These are phyloP conservation scores for Stygiomarasmius scandens DNA, from an alignment of 1,284 basidiomycete species.

Conservation along the genomic window DNA sequence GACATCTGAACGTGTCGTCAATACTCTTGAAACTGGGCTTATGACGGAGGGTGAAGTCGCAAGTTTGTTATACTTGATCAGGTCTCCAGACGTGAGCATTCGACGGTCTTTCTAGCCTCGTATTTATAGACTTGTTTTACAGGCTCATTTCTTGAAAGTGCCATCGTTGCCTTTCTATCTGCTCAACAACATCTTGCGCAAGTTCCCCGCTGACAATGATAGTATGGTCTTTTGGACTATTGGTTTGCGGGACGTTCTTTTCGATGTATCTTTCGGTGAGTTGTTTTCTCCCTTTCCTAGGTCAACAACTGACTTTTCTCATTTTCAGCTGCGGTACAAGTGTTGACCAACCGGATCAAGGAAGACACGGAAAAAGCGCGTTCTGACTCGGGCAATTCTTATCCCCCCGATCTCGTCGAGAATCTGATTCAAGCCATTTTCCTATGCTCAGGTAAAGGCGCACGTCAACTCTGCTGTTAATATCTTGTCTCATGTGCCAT, in stretches of 20 bases:
- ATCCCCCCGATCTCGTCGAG: constrained; percentile 41
- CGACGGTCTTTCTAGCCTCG: constrained; percentile 1
- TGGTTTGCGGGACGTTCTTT: constrained; percentile 60
- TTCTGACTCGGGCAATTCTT: constrained; percentile 15
- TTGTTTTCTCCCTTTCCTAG: too few relatives aligned
- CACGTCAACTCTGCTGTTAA: constrained; percentile 2
- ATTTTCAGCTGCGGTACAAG: constrained; percentile 38
- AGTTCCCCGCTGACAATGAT: constrained; percentile 73
- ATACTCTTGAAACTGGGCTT: constrained; percentile 60
- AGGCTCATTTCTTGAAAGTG: constrained; percentile 85
- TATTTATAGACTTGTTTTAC: constrained; percentile 12
- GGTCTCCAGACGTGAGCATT: constrained; percentile 67
- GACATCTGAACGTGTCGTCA: constrained; percentile 54
- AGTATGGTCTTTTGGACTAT: constrained; percentile 72
- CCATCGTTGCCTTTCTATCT: constrained; percentile 78
- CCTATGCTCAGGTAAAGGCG: constrained; percentile 60
- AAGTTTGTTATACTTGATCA: constrained; percentile 65
- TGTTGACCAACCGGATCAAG: constrained; percentile 38
- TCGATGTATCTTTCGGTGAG: constrained; percentile 44
- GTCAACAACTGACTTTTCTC: constrained; percentile 19
- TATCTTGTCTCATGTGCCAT: constrained; percentile 6
- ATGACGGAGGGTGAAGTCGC: constrained; percentile 67
- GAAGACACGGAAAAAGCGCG: constrained; percentile 19
- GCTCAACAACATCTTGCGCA: constrained; percentile 69
- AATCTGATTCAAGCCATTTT: constrained; percentile 57